These are phyloP conservation scores for Avena insularis DNA, from an alignment of 176 grass and related monocot genomes.

Conservation along the genomic window DNA sequence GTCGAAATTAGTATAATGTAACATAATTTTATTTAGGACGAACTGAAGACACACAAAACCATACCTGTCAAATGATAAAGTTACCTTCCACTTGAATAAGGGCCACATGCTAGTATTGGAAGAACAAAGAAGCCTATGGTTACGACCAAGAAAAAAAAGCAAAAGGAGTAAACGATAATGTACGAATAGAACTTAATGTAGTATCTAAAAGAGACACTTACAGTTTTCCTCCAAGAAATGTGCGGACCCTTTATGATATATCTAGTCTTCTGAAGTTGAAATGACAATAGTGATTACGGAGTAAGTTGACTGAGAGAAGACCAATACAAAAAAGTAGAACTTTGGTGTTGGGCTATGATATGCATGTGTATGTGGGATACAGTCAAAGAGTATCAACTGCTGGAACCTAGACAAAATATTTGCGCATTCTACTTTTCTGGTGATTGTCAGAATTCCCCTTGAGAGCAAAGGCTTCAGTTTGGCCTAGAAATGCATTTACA, in stretches of 20 bases:
- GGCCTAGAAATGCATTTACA: conserved; percentile 46
- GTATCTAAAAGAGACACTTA: neutral
- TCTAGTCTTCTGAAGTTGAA: neutral
- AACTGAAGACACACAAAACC: neutral
- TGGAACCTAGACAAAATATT: conserved; percentile 83
- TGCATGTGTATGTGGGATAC: neutral
- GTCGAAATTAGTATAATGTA: neutral
- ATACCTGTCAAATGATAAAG: conserved; percentile 82
- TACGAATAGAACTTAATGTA: neutral
- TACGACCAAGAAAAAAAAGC: neutral
- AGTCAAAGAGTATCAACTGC: conserved; percentile 63
- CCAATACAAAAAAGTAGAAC: neutral
- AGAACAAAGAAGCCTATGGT: conserved; percentile 40
- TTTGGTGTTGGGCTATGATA: neutral
- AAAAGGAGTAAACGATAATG: neutral
- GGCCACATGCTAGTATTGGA: conserved; percentile 60
- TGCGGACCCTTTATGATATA: neutral
- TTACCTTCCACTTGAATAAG: conserved; percentile 91
- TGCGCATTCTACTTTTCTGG: conserved; percentile 85
- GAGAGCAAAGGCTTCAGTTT: conserved; percentile 68
- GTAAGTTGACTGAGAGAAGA: neutral
- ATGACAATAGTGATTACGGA: neutral
- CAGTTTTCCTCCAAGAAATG: neutral
- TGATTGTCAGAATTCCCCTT: conserved; percentile 69
- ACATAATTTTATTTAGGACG: conserved; percentile 16